phyloP scores from a whole-genome alignment of 163 green algal genomes.

The Prototheca wickerhamii region DNA sequence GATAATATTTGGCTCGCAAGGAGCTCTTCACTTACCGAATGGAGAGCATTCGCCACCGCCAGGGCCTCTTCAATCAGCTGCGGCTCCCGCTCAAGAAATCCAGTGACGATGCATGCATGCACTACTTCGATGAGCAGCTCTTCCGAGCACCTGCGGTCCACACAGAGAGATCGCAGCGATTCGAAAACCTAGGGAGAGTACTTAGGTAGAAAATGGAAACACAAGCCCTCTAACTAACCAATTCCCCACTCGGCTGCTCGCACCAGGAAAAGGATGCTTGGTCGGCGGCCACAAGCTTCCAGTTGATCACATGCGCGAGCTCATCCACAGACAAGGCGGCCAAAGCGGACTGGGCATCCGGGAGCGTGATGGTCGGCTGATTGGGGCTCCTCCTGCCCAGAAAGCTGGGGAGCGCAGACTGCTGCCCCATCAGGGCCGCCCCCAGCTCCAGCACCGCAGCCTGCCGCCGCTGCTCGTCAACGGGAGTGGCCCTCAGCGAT shows the following conservation, averaged over 20 bases:
- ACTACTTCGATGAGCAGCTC: slow-evolving; percentile 1
- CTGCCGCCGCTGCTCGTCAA: too few relatives aligned
- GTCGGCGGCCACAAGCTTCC: neutral
- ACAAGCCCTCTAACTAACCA: neutral
- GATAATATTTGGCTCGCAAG: too few relatives aligned
- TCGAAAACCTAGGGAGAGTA: too few relatives aligned
- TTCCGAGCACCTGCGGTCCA: neutral
- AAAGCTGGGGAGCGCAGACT: too few relatives aligned
- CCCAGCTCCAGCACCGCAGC: too few relatives aligned
- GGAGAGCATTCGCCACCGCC: neutral
- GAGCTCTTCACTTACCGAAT: neutral
- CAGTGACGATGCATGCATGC: slow-evolving; percentile 22
- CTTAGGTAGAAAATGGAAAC: too few relatives aligned
- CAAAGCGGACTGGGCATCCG: neutral
- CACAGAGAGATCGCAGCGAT: neutral
- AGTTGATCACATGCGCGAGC: slow-evolving; percentile 1
- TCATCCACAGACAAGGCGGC: neutral
- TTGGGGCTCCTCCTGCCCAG: too few relatives aligned
- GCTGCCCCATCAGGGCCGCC: too few relatives aligned
- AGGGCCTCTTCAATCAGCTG: slow-evolving; percentile 6
- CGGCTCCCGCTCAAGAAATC: slow-evolving; percentile 13
- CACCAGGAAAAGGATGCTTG: neutral
- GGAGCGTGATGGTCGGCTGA: neutral
- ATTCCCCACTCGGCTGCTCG: too few relatives aligned
- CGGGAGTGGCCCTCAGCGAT: too few relatives aligned